Base-by-base conservation (phyloP, 805 yeast species). In the Ogataea henricii region DNA sequence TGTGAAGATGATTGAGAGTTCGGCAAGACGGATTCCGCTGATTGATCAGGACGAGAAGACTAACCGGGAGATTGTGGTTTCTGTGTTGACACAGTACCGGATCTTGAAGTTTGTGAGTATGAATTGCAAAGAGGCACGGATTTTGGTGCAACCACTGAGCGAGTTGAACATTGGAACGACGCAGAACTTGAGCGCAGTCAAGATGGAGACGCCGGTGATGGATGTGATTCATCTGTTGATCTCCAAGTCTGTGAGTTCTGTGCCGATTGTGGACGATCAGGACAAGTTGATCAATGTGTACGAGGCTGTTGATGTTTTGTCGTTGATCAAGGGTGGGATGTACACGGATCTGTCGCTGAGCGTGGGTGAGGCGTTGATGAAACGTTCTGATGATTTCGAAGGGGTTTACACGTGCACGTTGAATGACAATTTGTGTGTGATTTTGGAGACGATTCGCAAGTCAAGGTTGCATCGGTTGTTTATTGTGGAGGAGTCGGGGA, bases 331-430 rank as follows among this genome's bases (percentile, higher is more conserved):
- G 67, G 96, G 97, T 33, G 97, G 97, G 4, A 83, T 90, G 63
- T 90, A 92, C 62, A 86, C 90, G 30, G 98, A 94, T 67, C 72
- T 92, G 52, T 86, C 90, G 33, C 73, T 94, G 56, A 85, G 92
- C 49, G 97, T 94, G 3, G 99, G 99, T 3, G 97, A 94, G 67
- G 98, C 98, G 0, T 73, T 94, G 45, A 81, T 94, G 82, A 82
- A 96, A 68, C 76, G 96, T 63, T 84, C 96, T 3, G 97, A 91
- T 57, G 97, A 94, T 64, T 94, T 92, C 60, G 98, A 94, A 68
- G 99, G 99, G 49, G 98, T 94, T 12, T 89, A 90, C 68, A 94
- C 98, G 0, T 94, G 99, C 69, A 89, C 97, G 0, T 76, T 83
- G 55, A 78, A 83, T 56, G 99, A 94, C 65, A 78, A 91, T 53